Percentiles rank a stretch among this genome's conserved stretches.
Conservation (phyloP, 2,329 filamentous ascomycete genomes). For the Colletotrichum ledebouriae region DNA sequence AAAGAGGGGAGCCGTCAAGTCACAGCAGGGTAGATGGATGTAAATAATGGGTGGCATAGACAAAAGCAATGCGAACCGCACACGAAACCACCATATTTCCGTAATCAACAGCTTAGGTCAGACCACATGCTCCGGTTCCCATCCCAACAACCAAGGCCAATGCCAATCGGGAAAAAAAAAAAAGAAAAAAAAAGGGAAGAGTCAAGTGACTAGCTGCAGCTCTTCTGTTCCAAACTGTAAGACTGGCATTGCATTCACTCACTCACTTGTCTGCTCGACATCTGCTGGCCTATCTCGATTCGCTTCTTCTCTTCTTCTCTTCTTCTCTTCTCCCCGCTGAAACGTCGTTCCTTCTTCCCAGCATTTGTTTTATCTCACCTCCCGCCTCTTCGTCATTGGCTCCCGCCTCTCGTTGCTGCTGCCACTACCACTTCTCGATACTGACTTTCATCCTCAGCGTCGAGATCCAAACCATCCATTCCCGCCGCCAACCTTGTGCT, state of each 20-base stretch:
- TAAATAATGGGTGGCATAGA: constrained; percentile 26
- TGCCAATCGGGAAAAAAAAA: no score
- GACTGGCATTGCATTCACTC: constrained; percentile 16
- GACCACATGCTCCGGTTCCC: constrained; percentile 42
- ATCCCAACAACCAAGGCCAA: constrained; percentile 39
- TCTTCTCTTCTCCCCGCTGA: constrained; percentile 19
- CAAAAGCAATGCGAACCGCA: constrained; percentile 25
- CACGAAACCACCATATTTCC: constrained; percentile 28
- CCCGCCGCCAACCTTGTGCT: not conserved
- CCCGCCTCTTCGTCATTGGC: constrained; percentile 29
- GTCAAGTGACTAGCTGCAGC: constrained; percentile 34
- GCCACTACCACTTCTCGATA: constrained; percentile 10
- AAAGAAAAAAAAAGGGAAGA: constrained; percentile 23
- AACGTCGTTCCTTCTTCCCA: constrained; percentile 27
- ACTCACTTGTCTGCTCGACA: constrained; percentile 7
- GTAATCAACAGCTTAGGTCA: constrained; percentile 41
- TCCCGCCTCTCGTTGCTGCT: constrained; percentile 15
- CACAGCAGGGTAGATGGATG: constrained; percentile 31
- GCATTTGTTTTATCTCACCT: constrained; percentile 9
- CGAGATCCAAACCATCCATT: constrained; percentile 9
- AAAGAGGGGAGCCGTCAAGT: constrained; percentile 1
- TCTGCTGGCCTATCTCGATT: constrained; percentile 11
- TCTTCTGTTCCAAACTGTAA: constrained; percentile 4
- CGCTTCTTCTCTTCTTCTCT: constrained; percentile 20
- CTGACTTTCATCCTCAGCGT: not conserved